Evolutionary conservation across 176 grass and related monocot species (phyloP), one percentile per base, ranked within the genome.

Genomic region (Canna indica): DNA sequence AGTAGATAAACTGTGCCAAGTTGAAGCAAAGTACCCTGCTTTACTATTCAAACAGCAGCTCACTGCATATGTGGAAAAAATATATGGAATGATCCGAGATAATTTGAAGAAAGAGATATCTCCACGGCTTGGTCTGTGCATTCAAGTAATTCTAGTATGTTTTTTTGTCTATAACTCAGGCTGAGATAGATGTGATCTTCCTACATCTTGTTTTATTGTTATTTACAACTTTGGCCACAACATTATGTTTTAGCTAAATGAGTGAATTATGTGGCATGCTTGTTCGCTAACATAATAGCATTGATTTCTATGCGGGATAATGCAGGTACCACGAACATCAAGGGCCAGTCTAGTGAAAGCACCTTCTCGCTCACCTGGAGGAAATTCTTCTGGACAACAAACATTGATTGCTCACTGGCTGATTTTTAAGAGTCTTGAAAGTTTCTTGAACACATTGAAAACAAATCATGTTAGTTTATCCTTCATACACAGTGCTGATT

Each of bases 91-190:
- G 94, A 93, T 99, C 65, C 81, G 94, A 18, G 94, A 99, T 81
- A 99, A 99, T 73, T 85, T 93, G 78, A 99, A 99, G 84, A 99
- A 99, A 87, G 94, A 99, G 80, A 99, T 99, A 22, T 87, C 86
- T 80, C 94, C 94, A 52, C 87, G 93, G 76, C 84, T 99, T 28
- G 88, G 85, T 75, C 79, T 87, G 25, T 99, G 94, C 82, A 93
- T 99, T 90, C 94, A 99, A 84, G 94, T 99, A 83, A 59, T 16
- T 31, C 15, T 70, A 44, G 27, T 12, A 8, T 42, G 47, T 35
- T 57, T 48, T 22, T 33, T 22, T 66, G 17, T 36, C 47, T 18
- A 14, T 14, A 65, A 38, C 32, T 22, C 39, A 25, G 63, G 33
- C 63, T 66, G 39, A 50, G n/a, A 45, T 30, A 18, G 47, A 7